Conservation (phyloP, 345 rosid species). For the Syzygium aqueum region DNA sequence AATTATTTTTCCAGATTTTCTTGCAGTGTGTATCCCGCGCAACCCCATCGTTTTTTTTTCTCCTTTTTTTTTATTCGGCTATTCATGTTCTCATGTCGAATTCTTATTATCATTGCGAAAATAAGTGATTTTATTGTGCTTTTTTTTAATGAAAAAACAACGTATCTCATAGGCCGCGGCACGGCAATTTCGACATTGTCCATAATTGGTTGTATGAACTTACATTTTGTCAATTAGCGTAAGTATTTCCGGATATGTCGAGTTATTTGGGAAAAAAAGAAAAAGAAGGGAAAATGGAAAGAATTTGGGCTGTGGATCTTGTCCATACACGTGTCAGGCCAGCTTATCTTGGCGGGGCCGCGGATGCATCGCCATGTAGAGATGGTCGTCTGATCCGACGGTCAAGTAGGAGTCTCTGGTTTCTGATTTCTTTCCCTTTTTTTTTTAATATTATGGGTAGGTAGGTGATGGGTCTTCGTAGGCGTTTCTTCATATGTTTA, state of each 20-base stretch:
- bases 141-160: not conserved
- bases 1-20: not conserved
- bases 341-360: not conserved
- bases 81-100: not conserved
- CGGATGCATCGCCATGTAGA: not conserved
- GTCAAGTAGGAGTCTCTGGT: not conserved
- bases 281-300: not conserved
- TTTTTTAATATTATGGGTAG: not conserved
- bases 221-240: not conserved
- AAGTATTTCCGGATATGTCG: not conserved
- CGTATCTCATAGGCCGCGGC: not conserved
- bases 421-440: not conserved
- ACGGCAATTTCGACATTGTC: not conserved
- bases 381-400: not conserved
- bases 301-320: not conserved
- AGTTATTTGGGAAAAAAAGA: not conserved
- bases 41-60: no score
- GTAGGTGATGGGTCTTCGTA: not conserved
- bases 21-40: no score
- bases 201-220: not conserved
- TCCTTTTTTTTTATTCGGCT: not conserved
- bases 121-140: accelerated
- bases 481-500: not conserved
- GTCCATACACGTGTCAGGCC: not conserved
- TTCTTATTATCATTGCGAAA: not conserved